phyloP scores from a whole-genome alignment of 768 basidiomycete genomes.

The Lactarius indigo region DNA sequence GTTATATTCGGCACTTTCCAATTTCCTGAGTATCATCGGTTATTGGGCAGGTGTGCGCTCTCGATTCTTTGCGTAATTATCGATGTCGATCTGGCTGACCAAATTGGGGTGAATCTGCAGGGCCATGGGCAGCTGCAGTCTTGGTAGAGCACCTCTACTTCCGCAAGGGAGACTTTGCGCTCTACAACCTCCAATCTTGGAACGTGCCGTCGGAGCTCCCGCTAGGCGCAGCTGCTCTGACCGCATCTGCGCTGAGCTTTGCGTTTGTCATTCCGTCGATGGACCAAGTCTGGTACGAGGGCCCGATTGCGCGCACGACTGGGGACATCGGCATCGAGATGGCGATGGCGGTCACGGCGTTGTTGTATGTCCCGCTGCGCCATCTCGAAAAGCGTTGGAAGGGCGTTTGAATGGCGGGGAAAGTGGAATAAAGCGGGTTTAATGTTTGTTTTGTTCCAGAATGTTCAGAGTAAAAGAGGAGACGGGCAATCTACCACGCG shows the following conservation, averaged over 20 bases:
- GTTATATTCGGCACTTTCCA: constrained; percentile 60
- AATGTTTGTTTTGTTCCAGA: background rate
- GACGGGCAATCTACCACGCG: background rate
- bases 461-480: background rate
- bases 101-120: constrained; percentile 39
- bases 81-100: constrained; percentile 39
- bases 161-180: constrained; percentile 45
- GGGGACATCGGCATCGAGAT: constrained; percentile 74
- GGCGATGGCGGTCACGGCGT: constrained; percentile 45
- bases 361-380: constrained; percentile 55
- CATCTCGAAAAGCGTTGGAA: constrained; percentile 29
- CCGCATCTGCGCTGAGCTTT: constrained; percentile 48
- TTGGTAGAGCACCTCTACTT: constrained; percentile 66
- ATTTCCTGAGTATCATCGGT: constrained; percentile 63
- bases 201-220: constrained; percentile 53
- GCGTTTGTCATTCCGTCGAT: constrained; percentile 63
- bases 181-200: constrained; percentile 54
- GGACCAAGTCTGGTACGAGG: constrained; percentile 67
- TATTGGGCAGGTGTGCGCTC: constrained; percentile 36
- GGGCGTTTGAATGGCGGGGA: constrained; percentile 2
- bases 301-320: constrained; percentile 58
- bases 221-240: constrained; percentile 57
- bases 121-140: constrained; percentile 54
- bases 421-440: background rate
- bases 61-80: background rate